Evolutionary conservation across 371 early-diverging fungal genomes (phyloP).

Genomic region (Mucor racemosus): DNA sequence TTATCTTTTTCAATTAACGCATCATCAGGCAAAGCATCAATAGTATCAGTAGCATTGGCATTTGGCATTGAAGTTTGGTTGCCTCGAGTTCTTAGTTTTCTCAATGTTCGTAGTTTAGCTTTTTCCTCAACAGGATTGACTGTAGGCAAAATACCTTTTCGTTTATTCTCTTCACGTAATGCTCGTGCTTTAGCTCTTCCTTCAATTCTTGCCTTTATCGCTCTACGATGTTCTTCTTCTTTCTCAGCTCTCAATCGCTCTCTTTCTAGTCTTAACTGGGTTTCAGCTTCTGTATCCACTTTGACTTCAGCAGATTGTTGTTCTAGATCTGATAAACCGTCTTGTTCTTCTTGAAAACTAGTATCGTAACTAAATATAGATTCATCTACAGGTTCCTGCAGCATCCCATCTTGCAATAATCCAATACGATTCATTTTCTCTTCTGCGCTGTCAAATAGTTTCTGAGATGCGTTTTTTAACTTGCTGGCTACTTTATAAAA

Average conservation of each 20-base stretch:
- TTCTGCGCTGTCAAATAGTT: conserved; percentile 13
- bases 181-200: conserved; percentile 6
- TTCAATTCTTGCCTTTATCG: not conserved
- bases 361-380: conserved; percentile 16
- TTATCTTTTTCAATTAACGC: too few species aligned
- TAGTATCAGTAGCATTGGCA: too few species aligned
- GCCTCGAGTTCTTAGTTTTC: not conserved
- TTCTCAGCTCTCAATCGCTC: not conserved
- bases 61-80: not conserved
- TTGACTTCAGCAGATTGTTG: not conserved
- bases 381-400: conserved; percentile 2
- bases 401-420: conserved; percentile 3
- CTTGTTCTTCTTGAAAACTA: not conserved
- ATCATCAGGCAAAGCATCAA: too few species aligned
- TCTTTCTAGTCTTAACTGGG: not conserved
- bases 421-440: not conserved
- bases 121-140: not conserved
- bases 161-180: conserved; percentile 2
- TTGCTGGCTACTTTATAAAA: conserved; percentile 69
- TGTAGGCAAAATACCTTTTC: not conserved
- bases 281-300: not conserved
- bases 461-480: conserved; percentile 6
- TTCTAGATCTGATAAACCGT: not conserved
- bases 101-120: not conserved
- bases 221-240: not conserved